Evolutionary conservation across 352 stramenopile genomes (phyloP), one percentile per base, ranked within the genome.

Genomic region (Globisporangium takayamanum): DNA sequence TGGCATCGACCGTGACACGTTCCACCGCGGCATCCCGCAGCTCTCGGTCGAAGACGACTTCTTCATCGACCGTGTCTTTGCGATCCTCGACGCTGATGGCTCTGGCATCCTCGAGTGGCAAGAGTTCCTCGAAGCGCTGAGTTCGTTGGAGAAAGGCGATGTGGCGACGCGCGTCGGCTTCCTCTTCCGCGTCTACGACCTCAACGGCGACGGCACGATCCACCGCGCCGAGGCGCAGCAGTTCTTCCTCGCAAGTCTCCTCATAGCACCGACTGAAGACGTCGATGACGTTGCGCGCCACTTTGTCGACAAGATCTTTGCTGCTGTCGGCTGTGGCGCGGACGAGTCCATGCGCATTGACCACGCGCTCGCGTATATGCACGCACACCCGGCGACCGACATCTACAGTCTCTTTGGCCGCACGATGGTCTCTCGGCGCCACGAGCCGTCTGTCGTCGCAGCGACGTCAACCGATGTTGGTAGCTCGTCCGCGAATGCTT

Each of bases 181-280:
- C 49, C 69, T 92, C 18, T 92, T 92, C 61, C 72, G 76, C n/a
- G 78, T 84, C 3, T 92, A 92, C 62, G 81, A 92, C 50, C 51
- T 88, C 16, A 87, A 89, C 36, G 74, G 74, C 20, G 78, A 87
- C 57, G 74, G 69, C 39, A 72, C 63, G n/a, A 82, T 91, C 57
- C 73, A 82, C 26, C 74, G 72, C 5, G 64, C 74, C 22, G 79
- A 92, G 55, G 61, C 85, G n/a, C 63, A 67, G 36, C 55, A 76
- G 41, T 89, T 88, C 60, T 83, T 91, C 57, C 57, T 87, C 16
- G 70, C 79, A 26, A 85, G 80, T 59, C 59, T 88, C 8, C 60
- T 88, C 26, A 64, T 86, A 0, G 53, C 61, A 0, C 56, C 66
- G 15, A 74, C 72, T 5, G 66, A 80, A 5, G 64, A 88, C 42